Evolutionary conservation across 352 stramenopile species (phyloP).

Genomic region (Phytophthora pistaciae): DNA sequence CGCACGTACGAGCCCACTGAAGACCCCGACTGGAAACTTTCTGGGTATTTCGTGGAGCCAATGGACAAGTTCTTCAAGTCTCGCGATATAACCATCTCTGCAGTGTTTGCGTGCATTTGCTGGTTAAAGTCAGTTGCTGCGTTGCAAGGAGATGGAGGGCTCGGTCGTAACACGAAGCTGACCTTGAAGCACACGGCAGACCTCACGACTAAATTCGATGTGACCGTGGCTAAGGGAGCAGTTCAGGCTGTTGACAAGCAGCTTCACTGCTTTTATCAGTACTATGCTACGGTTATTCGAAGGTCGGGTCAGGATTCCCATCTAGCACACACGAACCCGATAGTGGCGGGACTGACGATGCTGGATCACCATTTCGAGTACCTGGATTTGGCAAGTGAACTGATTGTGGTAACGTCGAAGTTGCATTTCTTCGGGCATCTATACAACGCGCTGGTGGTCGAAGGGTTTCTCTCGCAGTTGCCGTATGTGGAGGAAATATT

Average conservation of each 20-base stretch:
- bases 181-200: constrained; percentile 25
- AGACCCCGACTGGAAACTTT: background rate
- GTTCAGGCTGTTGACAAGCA: background rate
- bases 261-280: too few species aligned
- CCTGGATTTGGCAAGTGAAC: background rate
- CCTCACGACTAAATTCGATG: constrained; percentile 16
- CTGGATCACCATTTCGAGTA: constrained; percentile 32
- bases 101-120: constrained; percentile 35
- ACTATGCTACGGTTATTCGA: too few species aligned
- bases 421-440: constrained; percentile 40
- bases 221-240: constrained; percentile 8
- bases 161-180: constrained; percentile 18
- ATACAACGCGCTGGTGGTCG: constrained; percentile 31
- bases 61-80: constrained; percentile 33
- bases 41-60: too few species aligned
- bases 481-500: constrained; percentile 35
- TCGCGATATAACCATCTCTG: too few species aligned
- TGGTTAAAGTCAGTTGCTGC: constrained; percentile 33
- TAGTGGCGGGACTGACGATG: constrained; percentile 33
- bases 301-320: too few species aligned
- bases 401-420: constrained; percentile 11
- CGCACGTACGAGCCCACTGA: background rate
- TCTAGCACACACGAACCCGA: constrained; percentile 25
- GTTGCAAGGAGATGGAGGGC: constrained; percentile 29
- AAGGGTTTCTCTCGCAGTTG: constrained; percentile 17